Base-by-base conservation (phyloP, 768 basidiomycete species). In the Auricularia sp. region DNA sequence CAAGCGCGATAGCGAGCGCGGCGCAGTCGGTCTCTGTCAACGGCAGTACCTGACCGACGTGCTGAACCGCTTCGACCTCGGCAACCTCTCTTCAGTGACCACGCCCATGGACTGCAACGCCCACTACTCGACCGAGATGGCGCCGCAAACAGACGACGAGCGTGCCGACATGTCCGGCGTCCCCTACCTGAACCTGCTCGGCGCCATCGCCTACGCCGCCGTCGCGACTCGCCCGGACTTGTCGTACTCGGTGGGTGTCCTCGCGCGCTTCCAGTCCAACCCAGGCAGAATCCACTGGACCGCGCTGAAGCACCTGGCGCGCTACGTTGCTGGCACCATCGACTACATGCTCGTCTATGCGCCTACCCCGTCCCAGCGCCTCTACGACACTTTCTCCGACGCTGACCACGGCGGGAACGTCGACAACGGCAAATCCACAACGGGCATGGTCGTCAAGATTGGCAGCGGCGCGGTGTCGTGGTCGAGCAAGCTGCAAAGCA, bases 391-490 rank as follows among this genome's bases (percentile, higher is more conserved):
- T 7, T 75, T 67, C 68, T 66, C 69, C 12, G 74, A 77, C 65
- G 66, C 75, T 2, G 70, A 73, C 64, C 70, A 70, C 62, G 73
- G 62, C 36, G 74, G 74, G 0, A 56, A 68, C 66, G 34, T 39
- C 63, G 67, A n/a, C 65, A 61, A 56, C 72, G 69, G 1, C 70
- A 68, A 69, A 70, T 11, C 75, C 5, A 72, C 74, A 7, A 72
- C 75, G 1, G 78, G 77, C 1, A 72, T 66, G 59, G n/a, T 71
- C 4, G 64, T 72, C 62, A 70, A 68, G 33, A 66, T 71, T 23
- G 68, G 64, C 23, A 66, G 62, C 1, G 68, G 67, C 3, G 61
- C 64, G 3, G 64, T 74, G 12, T 56, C 51, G 18, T 75, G 74
- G 73, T 8, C 35, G 0, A 68, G 67, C 16, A 68, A 68, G 44